Conservation (phyloP, 768 basidiomycete species). For the Gloeostereum incarnatum region DNA sequence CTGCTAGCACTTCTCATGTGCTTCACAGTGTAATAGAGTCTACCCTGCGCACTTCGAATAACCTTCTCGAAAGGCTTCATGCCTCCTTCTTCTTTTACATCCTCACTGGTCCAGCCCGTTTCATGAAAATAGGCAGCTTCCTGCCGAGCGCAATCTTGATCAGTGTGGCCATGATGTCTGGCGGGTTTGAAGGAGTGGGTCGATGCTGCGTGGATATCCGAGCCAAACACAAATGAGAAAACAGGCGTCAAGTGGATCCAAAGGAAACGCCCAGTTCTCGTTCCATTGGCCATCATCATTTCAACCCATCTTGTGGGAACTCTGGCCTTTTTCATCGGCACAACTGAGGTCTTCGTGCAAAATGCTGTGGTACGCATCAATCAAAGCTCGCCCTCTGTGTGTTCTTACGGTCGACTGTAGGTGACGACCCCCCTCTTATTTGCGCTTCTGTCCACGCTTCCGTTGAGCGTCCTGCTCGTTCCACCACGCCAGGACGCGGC, state of each 20-base stretch:
- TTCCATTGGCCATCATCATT: constrained; percentile 41
- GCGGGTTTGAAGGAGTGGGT: constrained; percentile 72
- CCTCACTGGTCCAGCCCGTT: constrained; percentile 48
- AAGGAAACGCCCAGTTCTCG: constrained; percentile 45
- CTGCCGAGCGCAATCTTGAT: constrained; percentile 83
- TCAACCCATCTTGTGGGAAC: constrained; percentile 48
- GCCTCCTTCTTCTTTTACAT: constrained; percentile 98
- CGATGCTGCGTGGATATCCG: constrained; percentile 44
- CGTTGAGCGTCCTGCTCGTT: constrained; percentile 20
- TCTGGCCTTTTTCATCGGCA: constrained; percentile 38
- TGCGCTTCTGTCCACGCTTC: constrained; percentile 19
- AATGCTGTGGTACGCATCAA: no score
- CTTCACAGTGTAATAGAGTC: constrained; percentile 69
- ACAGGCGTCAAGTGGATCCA: constrained; percentile 29
- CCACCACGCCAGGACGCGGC: constrained; percentile 20
- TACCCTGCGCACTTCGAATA: constrained; percentile 83
- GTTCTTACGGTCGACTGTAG: constrained; percentile 8
- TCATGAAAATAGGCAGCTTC: constrained; percentile 87
- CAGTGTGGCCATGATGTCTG: constrained; percentile 78
- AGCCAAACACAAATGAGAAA: constrained; percentile 11
- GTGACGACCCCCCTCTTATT: constrained; percentile 18
- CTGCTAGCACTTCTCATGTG: background rate
- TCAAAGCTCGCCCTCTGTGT: no score
- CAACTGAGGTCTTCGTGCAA: no score
- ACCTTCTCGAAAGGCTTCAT: constrained; percentile 91